Conservation (phyloP, 768 basidiomycete genomes). For the Zangia roseola region DNA sequence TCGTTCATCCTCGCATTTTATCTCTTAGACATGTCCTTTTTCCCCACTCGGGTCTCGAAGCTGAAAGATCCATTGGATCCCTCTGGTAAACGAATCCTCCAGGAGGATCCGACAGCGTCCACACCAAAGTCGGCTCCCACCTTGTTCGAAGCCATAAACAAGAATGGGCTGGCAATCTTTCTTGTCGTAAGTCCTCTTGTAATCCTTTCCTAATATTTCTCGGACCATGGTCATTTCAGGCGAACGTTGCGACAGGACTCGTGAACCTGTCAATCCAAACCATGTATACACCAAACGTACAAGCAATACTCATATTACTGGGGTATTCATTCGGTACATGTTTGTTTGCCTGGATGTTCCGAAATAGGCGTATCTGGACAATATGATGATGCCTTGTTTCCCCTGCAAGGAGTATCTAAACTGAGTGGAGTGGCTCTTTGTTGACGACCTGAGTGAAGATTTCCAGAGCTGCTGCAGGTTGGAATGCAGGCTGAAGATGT, state of each 20-base stretch:
- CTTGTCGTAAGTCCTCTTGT: conserved; percentile 58
- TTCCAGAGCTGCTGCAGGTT: neutral
- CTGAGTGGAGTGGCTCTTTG: conserved; percentile 54
- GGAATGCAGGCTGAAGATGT: conserved; percentile 43
- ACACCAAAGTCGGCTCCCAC: conserved; percentile 35
- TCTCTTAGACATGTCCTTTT: conserved; percentile 69
- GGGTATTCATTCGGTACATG: conserved; percentile 62
- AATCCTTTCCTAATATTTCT: neutral
- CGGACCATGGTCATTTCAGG: conserved; percentile 42
- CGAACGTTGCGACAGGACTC: conserved; percentile 83
- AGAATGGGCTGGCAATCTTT: conserved; percentile 77
- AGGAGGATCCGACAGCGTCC: conserved; percentile 22
- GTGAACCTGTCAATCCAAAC: conserved; percentile 79
- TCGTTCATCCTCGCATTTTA: conserved; percentile 82
- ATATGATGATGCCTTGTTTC: conserved; percentile 13
- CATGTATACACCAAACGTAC: conserved; percentile 64
- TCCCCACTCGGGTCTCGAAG: conserved; percentile 42
- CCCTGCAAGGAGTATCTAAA: conserved; percentile 16
- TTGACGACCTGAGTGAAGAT: conserved; percentile 1
- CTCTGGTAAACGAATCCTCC: conserved; percentile 24
- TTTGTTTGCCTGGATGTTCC: conserved; percentile 58
- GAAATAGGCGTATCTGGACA: conserved; percentile 35
- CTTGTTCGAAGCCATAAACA: conserved; percentile 80
- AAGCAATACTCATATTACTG: conserved; percentile 61
- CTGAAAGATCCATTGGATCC: conserved; percentile 23